Percentiles rank a stretch among this genome's conserved stretches.
These are phyloP conservation scores for Artomyces pyxidatus DNA, from an alignment of 768 basidiomycete species.

Conservation along the genomic window DNA sequence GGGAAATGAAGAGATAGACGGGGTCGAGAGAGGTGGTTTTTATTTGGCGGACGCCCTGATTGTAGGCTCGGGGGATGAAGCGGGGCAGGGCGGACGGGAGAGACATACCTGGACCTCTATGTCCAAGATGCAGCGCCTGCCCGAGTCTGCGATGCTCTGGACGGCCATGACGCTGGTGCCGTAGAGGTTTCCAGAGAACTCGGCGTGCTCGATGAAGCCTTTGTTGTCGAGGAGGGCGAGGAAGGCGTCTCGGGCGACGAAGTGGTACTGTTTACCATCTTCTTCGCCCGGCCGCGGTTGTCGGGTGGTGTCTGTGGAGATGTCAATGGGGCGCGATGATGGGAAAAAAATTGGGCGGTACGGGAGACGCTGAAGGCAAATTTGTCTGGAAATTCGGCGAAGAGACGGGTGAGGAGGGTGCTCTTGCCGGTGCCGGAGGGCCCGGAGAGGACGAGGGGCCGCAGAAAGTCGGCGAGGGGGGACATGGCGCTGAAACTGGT, in stretches of 20 bases:
- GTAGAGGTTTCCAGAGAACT: slow-evolving; percentile 89
- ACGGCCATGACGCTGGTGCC: slow-evolving; percentile 86
- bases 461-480: slow-evolving; percentile 35
- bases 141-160: slow-evolving; percentile 52
- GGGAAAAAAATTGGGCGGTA: slow-evolving; percentile 24
- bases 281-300: slow-evolving; percentile 72
- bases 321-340: slow-evolving; percentile 4
- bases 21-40: slow-evolving; percentile 77
- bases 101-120: slow-evolving; percentile 85
- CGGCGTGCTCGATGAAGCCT: slow-evolving; percentile 90
- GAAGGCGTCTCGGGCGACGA: slow-evolving; percentile 68
- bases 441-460: slow-evolving; percentile 83
- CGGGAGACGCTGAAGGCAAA: slow-evolving; percentile 95
- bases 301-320: slow-evolving; percentile 76
- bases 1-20: slow-evolving; percentile 87
- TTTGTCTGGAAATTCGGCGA: slow-evolving; percentile 69
- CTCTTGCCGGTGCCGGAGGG: slow-evolving; percentile 95
- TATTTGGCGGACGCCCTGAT: slow-evolving; percentile 86
- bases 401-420: slow-evolving; percentile 77
- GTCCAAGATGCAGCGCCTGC: slow-evolving; percentile 85
- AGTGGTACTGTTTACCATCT: slow-evolving; percentile 83
- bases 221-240: slow-evolving; percentile 53
- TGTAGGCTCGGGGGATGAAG: slow-evolving; percentile 7
- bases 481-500: slow-evolving; percentile 18
- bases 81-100: neutral